phyloP scores from a whole-genome alignment of 345 rosid genomes.

The Linum tenue region DNA sequence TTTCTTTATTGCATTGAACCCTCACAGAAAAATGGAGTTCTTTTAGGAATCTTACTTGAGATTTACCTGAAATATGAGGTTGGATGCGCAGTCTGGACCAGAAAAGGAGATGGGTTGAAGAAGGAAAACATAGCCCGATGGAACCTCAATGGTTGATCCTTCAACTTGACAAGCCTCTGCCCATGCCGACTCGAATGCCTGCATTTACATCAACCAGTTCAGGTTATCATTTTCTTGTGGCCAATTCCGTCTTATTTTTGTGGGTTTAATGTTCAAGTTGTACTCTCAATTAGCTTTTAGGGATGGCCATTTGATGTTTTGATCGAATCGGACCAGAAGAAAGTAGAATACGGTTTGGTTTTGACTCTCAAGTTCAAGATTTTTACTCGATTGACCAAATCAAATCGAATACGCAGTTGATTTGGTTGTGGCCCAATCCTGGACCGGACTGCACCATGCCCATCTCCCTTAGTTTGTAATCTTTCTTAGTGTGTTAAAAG shows the following conservation, averaged over 20 bases:
- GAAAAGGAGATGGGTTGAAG: conserved; percentile 64
- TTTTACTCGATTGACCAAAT: no score
- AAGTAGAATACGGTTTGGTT: no score
- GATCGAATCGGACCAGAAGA: no score
- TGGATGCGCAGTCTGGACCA: conserved; percentile 47
- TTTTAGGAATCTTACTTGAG: neutral
- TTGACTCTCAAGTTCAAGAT: no score
- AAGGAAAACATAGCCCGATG: conserved; percentile 62
- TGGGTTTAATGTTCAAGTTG: neutral
- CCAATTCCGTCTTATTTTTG: no score
- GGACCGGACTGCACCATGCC: no score
- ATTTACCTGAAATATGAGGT: conserved; percentile 62
- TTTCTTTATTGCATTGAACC: no score
- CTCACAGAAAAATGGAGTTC: neutral
- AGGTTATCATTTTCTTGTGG: neutral
- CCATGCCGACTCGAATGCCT: conserved; percentile 85
- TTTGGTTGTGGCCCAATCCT: no score
- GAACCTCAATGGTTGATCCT: conserved; percentile 54
- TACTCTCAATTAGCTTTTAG: neutral
- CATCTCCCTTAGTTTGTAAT: no score
- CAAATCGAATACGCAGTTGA: no score
- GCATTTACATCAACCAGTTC: conserved; percentile 2
- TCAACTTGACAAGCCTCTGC: conserved; percentile 53
- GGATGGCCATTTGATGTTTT: neutral
- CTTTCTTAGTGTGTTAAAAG: no score